Evolutionary conservation across 805 yeast species (phyloP).

Genomic region (Wickerhamomyces alni): DNA sequence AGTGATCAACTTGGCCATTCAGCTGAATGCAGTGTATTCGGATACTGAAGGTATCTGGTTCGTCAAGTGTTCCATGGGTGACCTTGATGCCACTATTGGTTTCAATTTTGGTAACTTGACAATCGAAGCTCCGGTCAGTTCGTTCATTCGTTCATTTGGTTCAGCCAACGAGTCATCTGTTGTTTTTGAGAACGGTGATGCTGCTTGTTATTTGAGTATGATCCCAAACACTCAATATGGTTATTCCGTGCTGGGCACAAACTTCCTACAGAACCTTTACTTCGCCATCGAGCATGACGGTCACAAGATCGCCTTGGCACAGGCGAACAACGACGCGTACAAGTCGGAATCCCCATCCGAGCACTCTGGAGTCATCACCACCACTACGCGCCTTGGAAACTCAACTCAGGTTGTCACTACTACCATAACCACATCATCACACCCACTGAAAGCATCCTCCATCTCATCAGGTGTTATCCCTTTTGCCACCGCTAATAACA

Average conservation of each 20-base stretch:
- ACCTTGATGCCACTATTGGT: slow-evolving; percentile 42
- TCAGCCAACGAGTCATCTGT: slow-evolving; percentile 26
- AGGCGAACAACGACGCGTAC: slow-evolving; percentile 29
- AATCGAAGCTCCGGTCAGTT: slow-evolving; percentile 43
- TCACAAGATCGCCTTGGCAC: slow-evolving; percentile 49
- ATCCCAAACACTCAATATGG: slow-evolving; percentile 44
- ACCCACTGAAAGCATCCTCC: slow-evolving; percentile 14
- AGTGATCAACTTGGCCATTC: slow-evolving; percentile 59
- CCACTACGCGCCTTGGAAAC: no score
- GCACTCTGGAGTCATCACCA: no score
- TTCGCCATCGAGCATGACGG: slow-evolving; percentile 62
- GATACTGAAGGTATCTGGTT: slow-evolving; percentile 47
- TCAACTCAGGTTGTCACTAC: background rate
- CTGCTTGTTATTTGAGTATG: slow-evolving; percentile 52
- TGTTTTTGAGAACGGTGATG: slow-evolving; percentile 44
- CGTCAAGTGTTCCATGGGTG: slow-evolving; percentile 50
- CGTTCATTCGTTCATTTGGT: slow-evolving; percentile 36
- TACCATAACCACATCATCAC: background rate
- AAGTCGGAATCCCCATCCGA: background rate
- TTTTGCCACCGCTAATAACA: slow-evolving; percentile 35
- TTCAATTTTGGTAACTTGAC: slow-evolving; percentile 48
- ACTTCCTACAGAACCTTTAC: slow-evolving; percentile 47
- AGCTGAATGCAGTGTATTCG: slow-evolving; percentile 59
- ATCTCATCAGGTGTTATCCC: slow-evolving; percentile 43
- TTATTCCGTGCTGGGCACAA: slow-evolving; percentile 49